Base-by-base conservation (phyloP, 2,329 filamentous ascomycete species). In the Xylaria sp. region DNA sequence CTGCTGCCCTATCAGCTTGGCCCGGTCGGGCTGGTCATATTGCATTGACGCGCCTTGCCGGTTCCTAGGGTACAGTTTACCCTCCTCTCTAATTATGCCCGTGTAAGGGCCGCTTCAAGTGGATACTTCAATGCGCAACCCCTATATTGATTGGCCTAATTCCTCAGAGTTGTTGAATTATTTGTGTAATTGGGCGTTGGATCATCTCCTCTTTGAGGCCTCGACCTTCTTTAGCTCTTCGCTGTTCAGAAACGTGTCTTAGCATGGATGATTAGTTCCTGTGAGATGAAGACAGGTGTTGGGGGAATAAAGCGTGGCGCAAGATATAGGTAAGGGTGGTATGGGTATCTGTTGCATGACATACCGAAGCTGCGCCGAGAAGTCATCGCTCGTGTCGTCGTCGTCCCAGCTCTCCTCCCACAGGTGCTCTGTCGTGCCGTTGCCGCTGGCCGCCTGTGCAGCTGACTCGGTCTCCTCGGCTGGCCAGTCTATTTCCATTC, bases 351-450 rank as follows among this genome's bases (percentile, higher is more conserved):
- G 39, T 39, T 51, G 63, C 15, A 10, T 2, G 25, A 86, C 91
- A 74, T 82, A 97, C 95, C 94, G 97, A 78, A 99, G 84, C 85
- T 98, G 95, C 78, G 92, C 89, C 13, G 94, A 96, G 81, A 99
- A 99, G 78, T 99, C 96, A 80, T 99, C 96, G 77, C 88, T 96
- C 74, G 94, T 96, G 83, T 98, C 96, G 80, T 98, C 95, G 78
- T 99, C 96, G 79, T 99, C 96, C 96, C 96, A 99, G 86, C 94
- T 98, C 86, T 99, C 96, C 83, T 99, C 96, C 96, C 96, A 99
- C 64, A 99, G 86, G 84, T 98, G 94, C 80, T 88, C 84, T 72
- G 85, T 86, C 69, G 90, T 89, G 78, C 85, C 89, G 70, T 86
- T 89, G 77, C 88, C 86, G 66, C 92, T 72, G 33, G 71, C 66